These are phyloP conservation scores for Nowakowskiella sp. DNA, from an alignment of 192 early-diverging fungal genomes.

Conservation along the genomic window DNA sequence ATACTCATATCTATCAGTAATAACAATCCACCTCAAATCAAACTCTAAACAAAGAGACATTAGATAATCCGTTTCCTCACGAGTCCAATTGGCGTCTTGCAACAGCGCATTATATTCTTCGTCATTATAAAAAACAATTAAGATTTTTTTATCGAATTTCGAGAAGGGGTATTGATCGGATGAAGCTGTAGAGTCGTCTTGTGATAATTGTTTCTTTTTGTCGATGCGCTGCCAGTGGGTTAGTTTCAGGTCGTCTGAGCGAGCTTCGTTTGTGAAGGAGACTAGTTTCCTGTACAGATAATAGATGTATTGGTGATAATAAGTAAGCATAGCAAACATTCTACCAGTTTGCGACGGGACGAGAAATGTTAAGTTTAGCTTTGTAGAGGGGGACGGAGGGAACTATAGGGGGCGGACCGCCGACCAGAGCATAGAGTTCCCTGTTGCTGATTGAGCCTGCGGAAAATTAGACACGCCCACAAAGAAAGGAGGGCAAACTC, in stretches of 20 bases:
- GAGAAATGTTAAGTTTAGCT: constrained; percentile 63
- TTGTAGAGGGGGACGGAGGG: constrained; percentile 50
- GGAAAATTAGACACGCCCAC: not conserved
- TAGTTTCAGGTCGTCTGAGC: constrained; percentile 63
- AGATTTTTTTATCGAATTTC: constrained; percentile 65
- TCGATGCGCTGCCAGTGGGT: too few relatives aligned
- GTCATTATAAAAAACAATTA: constrained; percentile 65
- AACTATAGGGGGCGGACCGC: constrained; percentile 58
- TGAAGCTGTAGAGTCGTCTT: too few relatives aligned
- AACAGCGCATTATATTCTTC: constrained; percentile 77
- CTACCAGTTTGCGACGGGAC: constrained; percentile 59
- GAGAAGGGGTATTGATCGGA: constrained; percentile 75
- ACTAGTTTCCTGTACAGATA: constrained; percentile 57
- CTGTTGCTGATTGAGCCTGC: constrained; percentile 45
- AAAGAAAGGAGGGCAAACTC: not conserved
- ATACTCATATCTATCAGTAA: constrained; percentile 74
- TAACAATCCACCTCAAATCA: constrained; percentile 78
- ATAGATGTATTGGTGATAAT: not conserved
- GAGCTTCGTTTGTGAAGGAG: constrained; percentile 67
- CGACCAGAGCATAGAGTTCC: constrained; percentile 58
- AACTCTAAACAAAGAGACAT: constrained; percentile 62
- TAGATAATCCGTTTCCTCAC: constrained; percentile 79
- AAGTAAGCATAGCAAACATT: not conserved
- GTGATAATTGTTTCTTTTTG: too few relatives aligned
- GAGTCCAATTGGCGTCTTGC: constrained; percentile 65